Percentiles rank a stretch among this genome's conserved stretches.
Evolutionary conservation across 2,329 filamentous ascomycete species (phyloP).

Genomic region (Conoideocrella luteorostrata): DNA sequence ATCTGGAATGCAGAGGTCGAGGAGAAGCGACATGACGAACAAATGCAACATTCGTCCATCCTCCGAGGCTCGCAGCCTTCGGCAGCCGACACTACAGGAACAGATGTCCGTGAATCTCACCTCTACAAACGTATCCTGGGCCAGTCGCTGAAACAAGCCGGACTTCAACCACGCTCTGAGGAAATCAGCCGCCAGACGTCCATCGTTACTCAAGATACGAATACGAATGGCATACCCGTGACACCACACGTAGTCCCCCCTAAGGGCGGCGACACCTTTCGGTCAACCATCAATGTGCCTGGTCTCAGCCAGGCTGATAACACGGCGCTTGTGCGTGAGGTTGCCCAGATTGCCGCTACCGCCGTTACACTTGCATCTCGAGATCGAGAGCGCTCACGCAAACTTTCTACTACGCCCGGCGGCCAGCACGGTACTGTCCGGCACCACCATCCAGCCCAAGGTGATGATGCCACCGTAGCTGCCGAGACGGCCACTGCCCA

Average conservation of each 20-base stretch:
- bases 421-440: slow-evolving; percentile 15
- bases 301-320: slow-evolving; percentile 80
- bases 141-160: slow-evolving; percentile 80
- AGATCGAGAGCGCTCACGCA: slow-evolving; percentile 45
- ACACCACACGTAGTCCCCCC: slow-evolving; percentile 74
- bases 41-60: slow-evolving; percentile 26
- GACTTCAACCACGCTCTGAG: slow-evolving; percentile 52
- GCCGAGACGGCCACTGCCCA: slow-evolving; percentile 27
- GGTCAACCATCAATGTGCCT: slow-evolving; percentile 48
- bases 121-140: slow-evolving; percentile 91
- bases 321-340: slow-evolving; percentile 71
- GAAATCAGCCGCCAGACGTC: slow-evolving; percentile 36
- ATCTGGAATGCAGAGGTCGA: slow-evolving; percentile 89
- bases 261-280: slow-evolving; percentile 44
- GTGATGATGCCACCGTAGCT: slow-evolving; percentile 24
- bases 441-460: slow-evolving; percentile 28
- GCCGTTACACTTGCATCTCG: slow-evolving; percentile 81
- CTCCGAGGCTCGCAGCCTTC: slow-evolving; percentile 30
- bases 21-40: slow-evolving; percentile 63
- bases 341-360: slow-evolving; percentile 89
- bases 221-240: slow-evolving; percentile 37
- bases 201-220: slow-evolving; percentile 22
- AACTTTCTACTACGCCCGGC: slow-evolving; percentile 27
- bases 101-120: slow-evolving; percentile 78
- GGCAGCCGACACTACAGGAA: slow-evolving; percentile 41